Base-by-base conservation (phyloP, 1,284 basidiomycete species). In the Xanthoconium separans region DNA sequence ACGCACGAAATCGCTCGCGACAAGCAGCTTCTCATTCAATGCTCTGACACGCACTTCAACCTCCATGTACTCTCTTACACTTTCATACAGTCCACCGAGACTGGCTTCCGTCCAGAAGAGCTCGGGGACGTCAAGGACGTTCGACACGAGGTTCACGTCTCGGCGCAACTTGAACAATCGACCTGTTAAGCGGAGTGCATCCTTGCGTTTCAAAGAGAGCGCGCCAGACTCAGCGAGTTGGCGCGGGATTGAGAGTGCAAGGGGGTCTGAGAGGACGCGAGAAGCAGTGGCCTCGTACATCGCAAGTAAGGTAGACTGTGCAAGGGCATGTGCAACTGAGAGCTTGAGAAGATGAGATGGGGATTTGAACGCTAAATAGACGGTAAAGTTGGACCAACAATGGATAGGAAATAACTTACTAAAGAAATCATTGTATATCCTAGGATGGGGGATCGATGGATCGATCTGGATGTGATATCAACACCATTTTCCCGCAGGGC, bases 91-190 rank as follows among this genome's bases (percentile, higher is more conserved):
- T 45, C 87, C 89, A 65, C 91, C 89, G 64, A 97, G 73, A 59
- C 87, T 93, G 12, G 94, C 94, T 69, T 97, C 95, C 51, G 85
- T 89, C 95, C 95, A 98, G 72, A 98, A 98, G 45, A 98, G 74
- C 66, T 96, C 94, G 0, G 95, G 95, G 4, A 94, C 91, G 67
- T 98, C 93, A 1, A 98, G 57, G n/a, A 98, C 93, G 64, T 96
- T 96, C 30, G 89, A 90, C 9, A 95, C 93, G 6, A 98, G 76
- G 65, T 96, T 97, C 24, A 98, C 88, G 62, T 97, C 94, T 53
- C 93, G 84, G 4, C 94, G 80, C 30, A 98, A 75, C 68, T 90
- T 93, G 80, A 98, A 98, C 47, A 98, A 72, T 22, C 85, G 78
- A 1, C 95, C 93, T 0, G 93, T 98, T 51, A 98, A 79, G 60